Evolutionary conservation across 768 basidiomycete genomes (phyloP).

Genomic region (Pleurotus eryngii): DNA sequence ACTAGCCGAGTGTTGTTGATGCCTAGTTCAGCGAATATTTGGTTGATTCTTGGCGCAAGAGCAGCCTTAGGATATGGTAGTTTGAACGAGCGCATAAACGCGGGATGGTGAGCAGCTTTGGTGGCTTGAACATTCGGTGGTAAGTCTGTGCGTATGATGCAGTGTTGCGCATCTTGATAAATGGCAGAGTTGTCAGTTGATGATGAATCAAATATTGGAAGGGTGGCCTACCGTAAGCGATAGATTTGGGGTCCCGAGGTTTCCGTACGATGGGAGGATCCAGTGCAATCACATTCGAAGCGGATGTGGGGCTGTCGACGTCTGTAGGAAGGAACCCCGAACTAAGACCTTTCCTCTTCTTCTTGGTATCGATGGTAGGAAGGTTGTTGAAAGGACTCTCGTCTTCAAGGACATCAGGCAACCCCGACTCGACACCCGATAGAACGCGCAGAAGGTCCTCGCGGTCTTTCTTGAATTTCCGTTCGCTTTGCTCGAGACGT

Average conservation of each 20-base stretch:
- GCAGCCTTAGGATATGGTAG: conserved; percentile 76
- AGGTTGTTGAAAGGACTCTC: conserved; percentile 30
- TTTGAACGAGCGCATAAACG: conserved; percentile 83
- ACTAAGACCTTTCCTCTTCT: conserved; percentile 43
- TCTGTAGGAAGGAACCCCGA: conserved; percentile 19
- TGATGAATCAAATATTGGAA: conserved; percentile 12
- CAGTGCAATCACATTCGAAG: conserved; percentile 28
- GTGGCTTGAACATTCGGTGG: conserved; percentile 49
- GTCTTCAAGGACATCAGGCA: conserved; percentile 71
- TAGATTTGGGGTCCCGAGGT: conserved; percentile 52
- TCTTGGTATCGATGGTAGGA: conserved; percentile 53
- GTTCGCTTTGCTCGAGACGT: conserved; percentile 91
- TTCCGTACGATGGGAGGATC: conserved; percentile 34
- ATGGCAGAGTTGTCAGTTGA: background rate
- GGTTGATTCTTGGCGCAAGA: conserved; percentile 71
- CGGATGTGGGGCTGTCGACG: conserved; percentile 48
- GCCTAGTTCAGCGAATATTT: conserved; percentile 74
- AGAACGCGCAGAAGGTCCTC: conserved; percentile 84
- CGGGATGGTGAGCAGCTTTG: conserved; percentile 78
- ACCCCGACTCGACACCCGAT: conserved; percentile 83
- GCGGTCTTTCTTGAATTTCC: conserved; percentile 81
- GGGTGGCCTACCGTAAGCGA: conserved; percentile 48
- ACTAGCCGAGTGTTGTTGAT: conserved; percentile 73
- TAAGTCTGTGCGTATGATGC: conserved; percentile 68
- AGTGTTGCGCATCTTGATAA: conserved; percentile 59